Evolutionary conservation across 2,329 filamentous ascomycete genomes (phyloP).

Genomic region (Trichoderma sp.): DNA sequence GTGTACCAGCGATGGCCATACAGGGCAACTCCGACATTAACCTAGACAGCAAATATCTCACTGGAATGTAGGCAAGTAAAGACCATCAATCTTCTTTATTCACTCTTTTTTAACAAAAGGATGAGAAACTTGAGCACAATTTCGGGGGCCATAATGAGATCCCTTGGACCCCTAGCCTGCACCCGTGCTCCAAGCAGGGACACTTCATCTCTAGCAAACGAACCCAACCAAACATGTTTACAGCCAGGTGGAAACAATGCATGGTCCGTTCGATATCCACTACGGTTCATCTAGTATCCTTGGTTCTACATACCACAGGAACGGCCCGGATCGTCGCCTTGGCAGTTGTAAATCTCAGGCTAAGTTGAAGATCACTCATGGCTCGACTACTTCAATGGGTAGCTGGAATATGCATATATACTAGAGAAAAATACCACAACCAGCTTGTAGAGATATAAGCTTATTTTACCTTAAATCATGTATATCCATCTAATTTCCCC

Average conservation of each 20-base stretch:
- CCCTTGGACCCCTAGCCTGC: not conserved
- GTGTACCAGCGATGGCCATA: not conserved
- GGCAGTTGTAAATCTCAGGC: not conserved
- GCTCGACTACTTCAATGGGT: not conserved
- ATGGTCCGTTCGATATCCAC: not conserved
- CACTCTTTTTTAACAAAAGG: not conserved
- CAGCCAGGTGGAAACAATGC: not conserved
- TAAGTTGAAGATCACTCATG: not conserved
- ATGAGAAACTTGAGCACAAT: not conserved
- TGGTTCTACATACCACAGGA: not conserved
- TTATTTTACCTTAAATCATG: not conserved
- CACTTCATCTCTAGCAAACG: not conserved
- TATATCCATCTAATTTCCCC: not conserved
- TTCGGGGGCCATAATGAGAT: not conserved
- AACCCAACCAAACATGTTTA: not conserved
- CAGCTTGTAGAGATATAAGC: not conserved
- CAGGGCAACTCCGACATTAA: not conserved
- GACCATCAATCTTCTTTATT: not conserved
- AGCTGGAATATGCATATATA: not conserved
- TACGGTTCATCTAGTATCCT: not conserved
- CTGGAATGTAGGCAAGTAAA: too few species aligned
- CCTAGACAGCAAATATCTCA: not conserved
- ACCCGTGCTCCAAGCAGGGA: not conserved
- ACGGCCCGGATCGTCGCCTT: not conserved
- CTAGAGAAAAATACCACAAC: not conserved